phyloP scores from a whole-genome alignment of 352 stramenopile species.

The Phytopythium aichiense region DNA sequence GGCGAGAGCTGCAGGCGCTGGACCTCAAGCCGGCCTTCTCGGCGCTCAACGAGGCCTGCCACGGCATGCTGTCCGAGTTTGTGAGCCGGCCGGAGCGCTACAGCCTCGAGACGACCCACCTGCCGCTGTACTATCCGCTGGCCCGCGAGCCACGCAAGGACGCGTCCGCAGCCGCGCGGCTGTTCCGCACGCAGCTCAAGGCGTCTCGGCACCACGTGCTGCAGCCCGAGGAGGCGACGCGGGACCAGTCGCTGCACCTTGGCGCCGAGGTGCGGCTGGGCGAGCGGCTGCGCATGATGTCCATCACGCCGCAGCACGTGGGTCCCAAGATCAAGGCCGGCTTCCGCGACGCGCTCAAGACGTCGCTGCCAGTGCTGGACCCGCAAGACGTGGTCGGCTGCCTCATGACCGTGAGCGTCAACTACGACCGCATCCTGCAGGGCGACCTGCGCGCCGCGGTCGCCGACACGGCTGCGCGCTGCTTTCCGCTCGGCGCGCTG shows the following conservation, averaged over 20 bases:
- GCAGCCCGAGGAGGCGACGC: slow-evolving; percentile 52
- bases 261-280: slow-evolving; percentile 48
- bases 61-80: slow-evolving; percentile 71
- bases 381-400: slow-evolving; percentile 63
- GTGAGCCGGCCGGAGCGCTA: slow-evolving; percentile 53
- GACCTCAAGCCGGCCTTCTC: slow-evolving; percentile 71
- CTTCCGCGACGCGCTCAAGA: slow-evolving; percentile 46
- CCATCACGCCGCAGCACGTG: slow-evolving; percentile 51
- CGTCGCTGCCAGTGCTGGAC: slow-evolving; percentile 53
- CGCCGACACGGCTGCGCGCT: slow-evolving; percentile 43
- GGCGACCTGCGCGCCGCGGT: slow-evolving; percentile 48
- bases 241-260: slow-evolving; percentile 49
- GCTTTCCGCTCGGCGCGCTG: slow-evolving; percentile 51
- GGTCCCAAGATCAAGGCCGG: slow-evolving; percentile 41
- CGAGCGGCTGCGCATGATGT: slow-evolving; percentile 77
- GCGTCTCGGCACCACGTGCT: slow-evolving; percentile 63
- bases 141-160: slow-evolving; percentile 43
- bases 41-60: slow-evolving; percentile 68
- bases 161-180: slow-evolving; percentile 21
- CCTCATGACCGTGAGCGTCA: slow-evolving; percentile 57
- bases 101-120: slow-evolving; percentile 54
- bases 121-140: slow-evolving; percentile 74
- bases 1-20: slow-evolving; percentile 53
- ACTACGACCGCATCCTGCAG: slow-evolving; percentile 67
- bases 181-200: slow-evolving; percentile 28